Conservation (phyloP, 1,284 basidiomycete genomes). For the Omphalotus olearius region DNA sequence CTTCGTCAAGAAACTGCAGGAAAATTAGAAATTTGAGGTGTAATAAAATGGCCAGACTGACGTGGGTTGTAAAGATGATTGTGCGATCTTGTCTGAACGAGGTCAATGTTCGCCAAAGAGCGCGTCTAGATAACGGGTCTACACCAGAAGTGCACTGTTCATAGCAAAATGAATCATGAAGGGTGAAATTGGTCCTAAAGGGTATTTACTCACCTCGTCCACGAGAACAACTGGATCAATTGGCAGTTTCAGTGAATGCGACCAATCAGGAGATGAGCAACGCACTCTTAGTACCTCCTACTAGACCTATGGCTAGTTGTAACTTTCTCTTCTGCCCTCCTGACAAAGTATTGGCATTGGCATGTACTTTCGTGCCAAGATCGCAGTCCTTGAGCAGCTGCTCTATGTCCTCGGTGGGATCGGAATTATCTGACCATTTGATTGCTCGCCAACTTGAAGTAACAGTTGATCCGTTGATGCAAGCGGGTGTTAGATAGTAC, state of each 20-base stretch:
- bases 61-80: conserved; percentile 69
- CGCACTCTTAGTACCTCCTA: conserved; percentile 68
- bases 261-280: conserved; percentile 1
- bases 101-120: conserved; percentile 72
- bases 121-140: conserved; percentile 73
- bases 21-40: conserved; percentile 11
- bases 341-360: conserved; percentile 61
- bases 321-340: conserved; percentile 83
- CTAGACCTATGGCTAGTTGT: conserved; percentile 72
- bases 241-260: conserved; percentile 7
- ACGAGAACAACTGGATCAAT: conserved; percentile 58
- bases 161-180: background rate
- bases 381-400: conserved; percentile 69
- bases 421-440: conserved; percentile 54
- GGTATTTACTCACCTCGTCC: conserved; percentile 46
- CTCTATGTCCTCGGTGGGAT: conserved; percentile 50
- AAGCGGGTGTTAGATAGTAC: background rate
- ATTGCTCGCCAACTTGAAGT: conserved; percentile 50
- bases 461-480: background rate
- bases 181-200: background rate
- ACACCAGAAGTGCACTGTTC: conserved; percentile 70
- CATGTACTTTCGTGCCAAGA: conserved; percentile 60
- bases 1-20: conserved; percentile 70
- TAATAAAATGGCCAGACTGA: conserved; percentile 25
- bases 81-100: conserved; percentile 62